Percentiles rank a stretch among this genome's conserved stretches.
These are phyloP conservation scores for Penicillium manginii DNA, from an alignment of 495 filamentous ascomycete species.

Conservation along the genomic window DNA sequence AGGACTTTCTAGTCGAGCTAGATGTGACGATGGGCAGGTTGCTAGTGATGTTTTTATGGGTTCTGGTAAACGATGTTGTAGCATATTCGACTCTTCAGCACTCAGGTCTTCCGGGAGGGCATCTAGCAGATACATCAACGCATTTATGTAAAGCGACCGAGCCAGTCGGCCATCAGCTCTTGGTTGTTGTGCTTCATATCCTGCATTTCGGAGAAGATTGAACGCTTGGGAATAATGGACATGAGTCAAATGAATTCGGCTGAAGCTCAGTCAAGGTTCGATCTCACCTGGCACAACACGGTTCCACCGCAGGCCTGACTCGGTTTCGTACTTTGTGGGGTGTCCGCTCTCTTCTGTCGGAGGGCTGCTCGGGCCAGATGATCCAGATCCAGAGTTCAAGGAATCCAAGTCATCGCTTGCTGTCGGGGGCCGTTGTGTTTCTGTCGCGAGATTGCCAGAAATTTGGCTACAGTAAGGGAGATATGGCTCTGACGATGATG, in stretches of 20 bases:
- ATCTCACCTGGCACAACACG: slow-evolving; percentile 43
- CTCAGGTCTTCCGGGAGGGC: slow-evolving; percentile 65
- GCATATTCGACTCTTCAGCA: slow-evolving; percentile 32
- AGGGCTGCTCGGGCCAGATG: slow-evolving; percentile 15
- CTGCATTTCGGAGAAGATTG: slow-evolving; percentile 44
- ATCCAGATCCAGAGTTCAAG: slow-evolving; percentile 20
- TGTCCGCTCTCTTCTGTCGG: slow-evolving; percentile 14
- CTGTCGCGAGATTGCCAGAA: slow-evolving; percentile 1
- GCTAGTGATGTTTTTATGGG: slow-evolving; percentile 24
- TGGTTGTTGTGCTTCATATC: slow-evolving; percentile 44
- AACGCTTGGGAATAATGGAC: slow-evolving; percentile 29
- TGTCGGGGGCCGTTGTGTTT: slow-evolving; percentile 21
- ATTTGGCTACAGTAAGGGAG: slow-evolving; percentile 12
- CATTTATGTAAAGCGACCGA: slow-evolving; percentile 69
- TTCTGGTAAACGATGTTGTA: slow-evolving; percentile 37
- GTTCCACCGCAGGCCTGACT: slow-evolving; percentile 48
- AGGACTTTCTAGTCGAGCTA: slow-evolving; percentile 38
- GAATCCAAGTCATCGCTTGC: slow-evolving; percentile 26
- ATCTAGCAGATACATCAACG: slow-evolving; percentile 66
- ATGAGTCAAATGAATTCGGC: background rate
- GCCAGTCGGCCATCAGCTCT: slow-evolving; percentile 48
- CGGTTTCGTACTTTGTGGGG: slow-evolving; percentile 35
- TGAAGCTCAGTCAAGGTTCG: background rate
- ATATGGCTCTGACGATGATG: slow-evolving; percentile 25
- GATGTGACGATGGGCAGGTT: slow-evolving; percentile 5